Evolutionary conservation across 441 rosid species (phyloP).

Genomic region (Raphanus hybrid): DNA sequence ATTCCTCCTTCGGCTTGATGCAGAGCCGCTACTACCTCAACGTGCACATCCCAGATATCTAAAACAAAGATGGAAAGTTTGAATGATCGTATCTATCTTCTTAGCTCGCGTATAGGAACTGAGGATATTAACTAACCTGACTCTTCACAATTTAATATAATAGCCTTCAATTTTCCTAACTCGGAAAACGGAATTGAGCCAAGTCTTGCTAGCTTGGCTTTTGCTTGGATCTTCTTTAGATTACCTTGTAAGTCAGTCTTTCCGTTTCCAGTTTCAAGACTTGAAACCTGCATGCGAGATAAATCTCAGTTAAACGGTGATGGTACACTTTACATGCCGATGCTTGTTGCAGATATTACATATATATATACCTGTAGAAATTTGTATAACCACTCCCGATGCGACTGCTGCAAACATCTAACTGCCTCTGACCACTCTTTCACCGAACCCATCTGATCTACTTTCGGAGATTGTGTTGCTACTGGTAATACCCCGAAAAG

Average conservation of each 20-base stretch:
- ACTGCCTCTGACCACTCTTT: constrained; percentile 76
- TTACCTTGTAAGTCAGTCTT: constrained; percentile 43
- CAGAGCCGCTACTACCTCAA: constrained; percentile 77
- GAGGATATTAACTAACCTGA: constrained; percentile 58
- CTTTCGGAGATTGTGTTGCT: constrained; percentile 47
- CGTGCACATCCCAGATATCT: constrained; percentile 77
- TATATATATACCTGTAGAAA: constrained; percentile 68
- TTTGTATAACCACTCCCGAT: constrained; percentile 65
- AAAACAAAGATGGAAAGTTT: constrained; percentile 27
- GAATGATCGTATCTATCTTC: not conserved
- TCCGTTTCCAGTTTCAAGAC: constrained; percentile 49
- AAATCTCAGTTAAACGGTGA: constrained; percentile 6
- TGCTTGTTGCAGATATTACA: constrained; percentile 4
- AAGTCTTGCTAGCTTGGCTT: constrained; percentile 72
- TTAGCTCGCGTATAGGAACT: constrained; percentile 4
- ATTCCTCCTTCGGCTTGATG: constrained; percentile 68
- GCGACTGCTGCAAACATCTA: constrained; percentile 77
- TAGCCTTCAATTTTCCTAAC: constrained; percentile 71
- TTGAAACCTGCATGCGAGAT: constrained; percentile 50
- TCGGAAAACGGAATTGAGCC: constrained; percentile 64
- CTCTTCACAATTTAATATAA: constrained; percentile 60
- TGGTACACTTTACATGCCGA: not conserved
- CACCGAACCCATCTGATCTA: constrained; percentile 39
- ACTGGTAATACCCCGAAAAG: constrained; percentile 69
- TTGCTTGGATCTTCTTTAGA: constrained; percentile 71